These are phyloP conservation scores for Aspergillus neotritici DNA, from an alignment of 2,329 filamentous ascomycete genomes.

Conservation along the genomic window DNA sequence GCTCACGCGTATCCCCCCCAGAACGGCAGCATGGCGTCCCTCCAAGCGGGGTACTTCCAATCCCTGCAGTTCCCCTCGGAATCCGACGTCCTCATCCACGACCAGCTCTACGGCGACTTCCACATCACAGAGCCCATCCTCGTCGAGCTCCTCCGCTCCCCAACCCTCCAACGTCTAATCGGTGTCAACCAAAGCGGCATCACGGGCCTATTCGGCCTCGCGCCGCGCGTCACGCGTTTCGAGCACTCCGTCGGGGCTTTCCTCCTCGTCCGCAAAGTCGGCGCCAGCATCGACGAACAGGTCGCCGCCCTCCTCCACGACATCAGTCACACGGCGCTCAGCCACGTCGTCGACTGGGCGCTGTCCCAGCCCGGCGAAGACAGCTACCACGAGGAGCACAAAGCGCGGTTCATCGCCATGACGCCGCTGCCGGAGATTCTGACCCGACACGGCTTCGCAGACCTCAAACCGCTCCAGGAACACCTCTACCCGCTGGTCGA, in stretches of 20 bases:
- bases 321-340: slow-evolving; percentile 37
- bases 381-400: slow-evolving; percentile 40
- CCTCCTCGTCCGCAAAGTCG: slow-evolving; percentile 34
- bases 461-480: slow-evolving; percentile 31
- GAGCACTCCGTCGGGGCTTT: slow-evolving; percentile 40
- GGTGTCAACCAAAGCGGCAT: slow-evolving; percentile 37
- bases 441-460: slow-evolving; percentile 24
- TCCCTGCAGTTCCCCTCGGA: slow-evolving; percentile 12
- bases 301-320: slow-evolving; percentile 38
- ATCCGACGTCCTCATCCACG: slow-evolving; percentile 23
- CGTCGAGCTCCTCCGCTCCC: slow-evolving; percentile 31
- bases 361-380: slow-evolving; percentile 33
- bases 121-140: slow-evolving; percentile 33
- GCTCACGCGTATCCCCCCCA: no score
- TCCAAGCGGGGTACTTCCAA: slow-evolving; percentile 13
- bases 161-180: slow-evolving; percentile 28
- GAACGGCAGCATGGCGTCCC: no score
- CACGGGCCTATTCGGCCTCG: slow-evolving; percentile 31
- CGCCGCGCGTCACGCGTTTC: slow-evolving; percentile 33
- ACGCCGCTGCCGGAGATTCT: slow-evolving; percentile 33
- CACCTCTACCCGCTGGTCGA: slow-evolving; percentile 38
- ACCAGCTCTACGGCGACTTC: slow-evolving; percentile 33
- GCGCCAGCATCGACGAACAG: slow-evolving; percentile 34
- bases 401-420: slow-evolving; percentile 31
- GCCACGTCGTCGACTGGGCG: slow-evolving; percentile 38